Conservation (phyloP, 78 protist species). For the Dictyostelium purpureum region DNA sequence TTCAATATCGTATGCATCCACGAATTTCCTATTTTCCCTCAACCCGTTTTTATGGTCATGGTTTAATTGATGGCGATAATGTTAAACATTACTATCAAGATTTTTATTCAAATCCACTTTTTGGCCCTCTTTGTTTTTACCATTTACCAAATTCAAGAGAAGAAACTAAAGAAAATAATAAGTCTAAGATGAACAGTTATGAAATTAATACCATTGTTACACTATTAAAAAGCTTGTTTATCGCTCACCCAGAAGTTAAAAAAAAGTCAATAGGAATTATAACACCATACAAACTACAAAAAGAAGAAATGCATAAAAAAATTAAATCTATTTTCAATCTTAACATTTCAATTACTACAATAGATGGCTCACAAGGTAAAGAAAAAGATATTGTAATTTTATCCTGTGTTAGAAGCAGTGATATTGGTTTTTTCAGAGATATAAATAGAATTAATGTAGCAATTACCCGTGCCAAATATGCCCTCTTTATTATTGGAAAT, state of each 20-base stretch:
- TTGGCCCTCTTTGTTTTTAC: constrained; percentile 32
- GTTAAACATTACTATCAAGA: not conserved
- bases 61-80: constrained; percentile 63
- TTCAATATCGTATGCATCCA: constrained; percentile 95
- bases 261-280: constrained; percentile 82
- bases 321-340: constrained; percentile 1
- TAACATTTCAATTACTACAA: constrained; percentile 74
- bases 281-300: constrained; percentile 89
- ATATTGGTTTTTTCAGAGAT: constrained; percentile 93
- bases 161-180: not conserved
- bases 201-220: constrained; percentile 24
- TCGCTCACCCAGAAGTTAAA: constrained; percentile 29
- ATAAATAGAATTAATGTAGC: too few relatives aligned
- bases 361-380: constrained; percentile 91
- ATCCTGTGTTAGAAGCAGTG: constrained; percentile 81
- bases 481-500: too few relatives aligned
- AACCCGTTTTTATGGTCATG: constrained; percentile 76
- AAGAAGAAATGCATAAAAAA: not conserved
- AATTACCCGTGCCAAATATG: too few relatives aligned
- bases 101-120: not conserved
- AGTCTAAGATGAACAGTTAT: not conserved
- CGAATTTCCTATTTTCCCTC: constrained; percentile 83
- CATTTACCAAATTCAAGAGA: constrained; percentile 27
- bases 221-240: not conserved
- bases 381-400: constrained; percentile 91